Percentiles rank a stretch among this genome's conserved stretches.
Evolutionary conservation across 768 basidiomycete genomes (phyloP).

Genomic region (Mrakia blollopis): DNA sequence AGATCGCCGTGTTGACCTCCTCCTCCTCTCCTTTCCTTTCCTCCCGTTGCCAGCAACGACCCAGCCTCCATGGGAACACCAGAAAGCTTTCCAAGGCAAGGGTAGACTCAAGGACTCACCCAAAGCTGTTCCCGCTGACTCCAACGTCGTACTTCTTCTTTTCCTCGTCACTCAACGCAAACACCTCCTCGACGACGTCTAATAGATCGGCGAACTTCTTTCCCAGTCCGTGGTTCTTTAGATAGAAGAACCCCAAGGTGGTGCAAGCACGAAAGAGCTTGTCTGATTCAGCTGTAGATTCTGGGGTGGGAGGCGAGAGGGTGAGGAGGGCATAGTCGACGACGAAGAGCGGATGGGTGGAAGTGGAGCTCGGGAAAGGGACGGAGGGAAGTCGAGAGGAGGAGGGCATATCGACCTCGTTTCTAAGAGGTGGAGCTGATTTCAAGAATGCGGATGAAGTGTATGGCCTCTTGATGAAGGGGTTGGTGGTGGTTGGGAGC

Average conservation of each 20-base stretch:
- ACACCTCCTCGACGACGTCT: slow-evolving; percentile 54
- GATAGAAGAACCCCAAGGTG: slow-evolving; percentile 63
- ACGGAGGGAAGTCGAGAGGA: slow-evolving; percentile 24
- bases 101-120: not conserved
- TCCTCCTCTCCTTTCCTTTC: not conserved
- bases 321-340: slow-evolving; percentile 55
- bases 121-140: slow-evolving; percentile 15
- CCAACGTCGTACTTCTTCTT: slow-evolving; percentile 48
- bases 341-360: slow-evolving; percentile 55
- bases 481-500: too few relatives aligned
- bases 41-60: not conserved
- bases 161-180: slow-evolving; percentile 55
- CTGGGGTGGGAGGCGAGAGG: not conserved
- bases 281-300: slow-evolving; percentile 50
- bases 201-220: slow-evolving; percentile 52
- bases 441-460: too few relatives aligned
- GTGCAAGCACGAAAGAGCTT: slow-evolving; percentile 58
- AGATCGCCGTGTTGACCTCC: not conserved
- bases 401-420: not conserved
- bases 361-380: slow-evolving; percentile 54
- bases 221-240: slow-evolving; percentile 57
- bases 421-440: too few relatives aligned
- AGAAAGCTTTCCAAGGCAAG: too few relatives aligned
- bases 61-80: not conserved
- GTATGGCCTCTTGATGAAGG: too few relatives aligned